Percentiles rank a stretch among this genome's conserved stretches.
Evolutionary conservation across 1,284 basidiomycete species (phyloP).

Genomic region (Schizopora paradoxa): DNA sequence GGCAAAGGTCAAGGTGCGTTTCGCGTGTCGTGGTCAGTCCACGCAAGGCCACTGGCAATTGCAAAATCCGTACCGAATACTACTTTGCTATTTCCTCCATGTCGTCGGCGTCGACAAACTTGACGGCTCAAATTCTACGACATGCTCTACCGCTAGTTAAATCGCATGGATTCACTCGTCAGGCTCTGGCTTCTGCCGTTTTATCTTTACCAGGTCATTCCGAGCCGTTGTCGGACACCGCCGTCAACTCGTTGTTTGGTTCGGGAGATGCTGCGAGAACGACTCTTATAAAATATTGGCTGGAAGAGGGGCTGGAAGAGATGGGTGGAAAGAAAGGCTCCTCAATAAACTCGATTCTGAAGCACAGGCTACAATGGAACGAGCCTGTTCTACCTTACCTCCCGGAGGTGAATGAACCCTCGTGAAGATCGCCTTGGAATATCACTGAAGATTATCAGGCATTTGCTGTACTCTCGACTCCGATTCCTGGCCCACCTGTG

Average conservation of each 20-base stretch:
- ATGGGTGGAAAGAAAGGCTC: slow-evolving; percentile 38
- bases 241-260: slow-evolving; percentile 71
- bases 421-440: neutral
- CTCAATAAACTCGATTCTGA: slow-evolving; percentile 44
- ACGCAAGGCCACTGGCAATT: neutral
- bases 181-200: slow-evolving; percentile 60
- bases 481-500: slow-evolving; percentile 42
- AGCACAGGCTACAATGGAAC: slow-evolving; percentile 53
- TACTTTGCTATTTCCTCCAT: neutral
- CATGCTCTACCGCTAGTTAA: slow-evolving; percentile 57
- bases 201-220: slow-evolving; percentile 46
- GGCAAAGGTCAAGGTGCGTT: slow-evolving; percentile 9
- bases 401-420: slow-evolving; percentile 48
- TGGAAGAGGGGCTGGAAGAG: slow-evolving; percentile 52
- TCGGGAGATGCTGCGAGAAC: slow-evolving; percentile 56
- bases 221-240: slow-evolving; percentile 59
- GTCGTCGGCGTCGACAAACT: slow-evolving; percentile 8
- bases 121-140: slow-evolving; percentile 33
- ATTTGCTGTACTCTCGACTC: slow-evolving; percentile 55
- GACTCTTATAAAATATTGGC: slow-evolving; percentile 64
- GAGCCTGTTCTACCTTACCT: slow-evolving; percentile 55
- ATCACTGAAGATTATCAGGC: slow-evolving; percentile 38
- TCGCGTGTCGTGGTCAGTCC: neutral
- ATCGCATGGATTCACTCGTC: slow-evolving; percentile 66
- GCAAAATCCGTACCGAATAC: neutral